Conservation (phyloP, 2,329 filamentous ascomycete genomes). For the Pyrenochaeta sp. region DNA sequence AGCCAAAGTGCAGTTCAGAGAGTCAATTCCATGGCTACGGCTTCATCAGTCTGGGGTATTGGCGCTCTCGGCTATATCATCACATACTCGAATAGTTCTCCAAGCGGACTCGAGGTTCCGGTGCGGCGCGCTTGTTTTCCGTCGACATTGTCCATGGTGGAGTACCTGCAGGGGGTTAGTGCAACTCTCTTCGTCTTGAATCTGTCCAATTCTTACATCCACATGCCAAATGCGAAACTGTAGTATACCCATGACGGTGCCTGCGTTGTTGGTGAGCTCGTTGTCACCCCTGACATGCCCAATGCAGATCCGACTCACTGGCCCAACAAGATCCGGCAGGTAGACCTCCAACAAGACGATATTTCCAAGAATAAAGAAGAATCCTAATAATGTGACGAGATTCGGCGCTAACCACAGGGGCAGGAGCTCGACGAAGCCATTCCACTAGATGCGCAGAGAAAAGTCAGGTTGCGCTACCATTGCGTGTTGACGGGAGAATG, state of each 20-base stretch:
- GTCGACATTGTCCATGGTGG: slow-evolving; percentile 98
- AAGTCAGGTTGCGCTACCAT: slow-evolving; percentile 30
- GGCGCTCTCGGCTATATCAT: slow-evolving; percentile 28
- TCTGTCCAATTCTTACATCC: slow-evolving; percentile 69
- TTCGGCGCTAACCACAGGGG: slow-evolving; percentile 98
- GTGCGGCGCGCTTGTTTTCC: slow-evolving; percentile 96
- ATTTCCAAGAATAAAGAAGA: slow-evolving; percentile 91
- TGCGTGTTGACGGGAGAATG: slow-evolving; percentile 23
- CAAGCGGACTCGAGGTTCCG: slow-evolving; percentile 90
- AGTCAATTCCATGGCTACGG: slow-evolving; percentile 88
- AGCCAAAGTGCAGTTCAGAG: slow-evolving; percentile 92
- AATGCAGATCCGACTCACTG: slow-evolving; percentile 63
- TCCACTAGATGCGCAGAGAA: slow-evolving; percentile 87
- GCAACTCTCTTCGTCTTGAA: too few relatives aligned
- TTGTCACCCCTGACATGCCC: background rate
- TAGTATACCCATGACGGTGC: slow-evolving; percentile 92
- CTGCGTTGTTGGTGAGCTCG: slow-evolving; percentile 53
- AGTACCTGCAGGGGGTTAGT: slow-evolving; percentile 71
- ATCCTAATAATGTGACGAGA: slow-evolving; percentile 94
- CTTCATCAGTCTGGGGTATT: slow-evolving; percentile 29
- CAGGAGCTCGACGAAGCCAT: slow-evolving; percentile 88
- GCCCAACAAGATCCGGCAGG: slow-evolving; percentile 89
- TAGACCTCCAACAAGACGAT: slow-evolving; percentile 76
- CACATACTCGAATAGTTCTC: slow-evolving; percentile 88
- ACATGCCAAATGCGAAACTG: slow-evolving; percentile 92